Conservation (phyloP, 2,329 filamentous ascomycete species). For the Aureobasidium sp. region DNA sequence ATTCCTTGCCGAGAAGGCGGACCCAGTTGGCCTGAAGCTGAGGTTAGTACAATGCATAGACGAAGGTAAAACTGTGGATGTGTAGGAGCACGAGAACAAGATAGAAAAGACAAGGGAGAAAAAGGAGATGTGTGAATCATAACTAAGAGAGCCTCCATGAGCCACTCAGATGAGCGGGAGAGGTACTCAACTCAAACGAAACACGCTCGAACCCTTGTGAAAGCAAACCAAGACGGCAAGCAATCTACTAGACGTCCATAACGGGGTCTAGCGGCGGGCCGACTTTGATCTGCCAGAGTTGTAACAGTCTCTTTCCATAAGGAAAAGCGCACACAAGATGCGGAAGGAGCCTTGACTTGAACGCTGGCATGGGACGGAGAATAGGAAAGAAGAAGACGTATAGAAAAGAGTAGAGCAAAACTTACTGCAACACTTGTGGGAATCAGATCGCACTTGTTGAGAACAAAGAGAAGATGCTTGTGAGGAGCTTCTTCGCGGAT, state of each 20-base stretch:
- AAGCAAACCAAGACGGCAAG: constrained; percentile 79
- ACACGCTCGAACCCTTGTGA: constrained; percentile 69
- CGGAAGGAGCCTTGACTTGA: constrained; percentile 79
- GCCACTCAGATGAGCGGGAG: constrained; percentile 51
- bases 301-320: constrained; percentile 93
- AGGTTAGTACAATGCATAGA: not conserved
- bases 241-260: constrained; percentile 57
- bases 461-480: constrained; percentile 83
- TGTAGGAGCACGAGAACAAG: not conserved
- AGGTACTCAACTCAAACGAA: constrained; percentile 97
- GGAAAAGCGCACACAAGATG: constrained; percentile 41
- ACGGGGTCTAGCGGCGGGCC: constrained; percentile 58
- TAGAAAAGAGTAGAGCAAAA: constrained; percentile 26
- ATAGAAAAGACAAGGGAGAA: constrained; percentile 17
- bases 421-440: constrained; percentile 92
- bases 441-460: constrained; percentile 90
- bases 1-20: constrained; percentile 74
- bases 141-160: constrained; percentile 94
- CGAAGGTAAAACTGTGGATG: not conserved
- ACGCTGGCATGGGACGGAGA: constrained; percentile 54
- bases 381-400: constrained; percentile 15
- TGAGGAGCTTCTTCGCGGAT: constrained; percentile 87
- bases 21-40: constrained; percentile 80
- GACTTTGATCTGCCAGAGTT: constrained; percentile 91
- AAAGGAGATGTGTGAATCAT: constrained; percentile 72